These are phyloP conservation scores for Yamadazyma sp. DNA, from an alignment of 1,139 yeast genomes.

Conservation along the genomic window DNA sequence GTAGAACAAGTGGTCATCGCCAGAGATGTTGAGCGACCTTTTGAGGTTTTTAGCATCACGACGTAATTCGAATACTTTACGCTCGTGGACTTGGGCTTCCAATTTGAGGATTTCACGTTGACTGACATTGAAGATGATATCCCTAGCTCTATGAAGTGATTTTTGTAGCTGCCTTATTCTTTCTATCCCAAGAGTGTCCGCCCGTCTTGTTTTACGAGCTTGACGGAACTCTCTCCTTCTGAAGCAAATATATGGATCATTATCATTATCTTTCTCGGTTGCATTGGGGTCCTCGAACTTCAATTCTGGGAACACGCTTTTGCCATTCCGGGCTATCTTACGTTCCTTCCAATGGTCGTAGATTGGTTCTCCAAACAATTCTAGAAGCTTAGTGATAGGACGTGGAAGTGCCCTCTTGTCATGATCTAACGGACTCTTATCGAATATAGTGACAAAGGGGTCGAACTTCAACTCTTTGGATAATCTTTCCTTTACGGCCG, in stretches of 20 bases:
- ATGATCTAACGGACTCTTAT: slow-evolving; percentile 40
- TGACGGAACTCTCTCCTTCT: slow-evolving; percentile 94
- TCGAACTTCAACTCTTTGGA: slow-evolving; percentile 40
- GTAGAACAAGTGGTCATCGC: slow-evolving; percentile 81
- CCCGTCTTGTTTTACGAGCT: slow-evolving; percentile 93
- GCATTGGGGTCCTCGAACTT: slow-evolving; percentile 80
- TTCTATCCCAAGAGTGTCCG: slow-evolving; percentile 89
- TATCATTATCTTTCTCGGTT: slow-evolving; percentile 82
- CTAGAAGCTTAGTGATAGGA: slow-evolving; percentile 53
- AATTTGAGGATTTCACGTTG: slow-evolving; percentile 69
- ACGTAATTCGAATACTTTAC: slow-evolving; percentile 67
- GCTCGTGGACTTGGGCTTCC: slow-evolving; percentile 59
- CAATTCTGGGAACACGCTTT: slow-evolving; percentile 67
- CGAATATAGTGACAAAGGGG: slow-evolving; percentile 50
- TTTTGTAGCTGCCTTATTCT: slow-evolving; percentile 71
- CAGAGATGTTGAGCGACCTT: slow-evolving; percentile 62
- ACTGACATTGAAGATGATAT: slow-evolving; percentile 67
- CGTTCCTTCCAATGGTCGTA: slow-evolving; percentile 84
- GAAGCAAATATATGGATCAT: slow-evolving; percentile 93
- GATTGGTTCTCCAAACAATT: slow-evolving; percentile 62
- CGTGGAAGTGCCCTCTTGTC: slow-evolving; percentile 27
- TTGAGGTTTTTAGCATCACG: slow-evolving; percentile 70
- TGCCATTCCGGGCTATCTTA: slow-evolving; percentile 70
- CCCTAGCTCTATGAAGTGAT: slow-evolving; percentile 78
- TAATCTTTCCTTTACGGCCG: slow-evolving; percentile 38